Percentiles rank a stretch among this genome's conserved stretches.
phyloP scores from a whole-genome alignment of 345 rosid genomes.

The Salix koriyanagi region DNA sequence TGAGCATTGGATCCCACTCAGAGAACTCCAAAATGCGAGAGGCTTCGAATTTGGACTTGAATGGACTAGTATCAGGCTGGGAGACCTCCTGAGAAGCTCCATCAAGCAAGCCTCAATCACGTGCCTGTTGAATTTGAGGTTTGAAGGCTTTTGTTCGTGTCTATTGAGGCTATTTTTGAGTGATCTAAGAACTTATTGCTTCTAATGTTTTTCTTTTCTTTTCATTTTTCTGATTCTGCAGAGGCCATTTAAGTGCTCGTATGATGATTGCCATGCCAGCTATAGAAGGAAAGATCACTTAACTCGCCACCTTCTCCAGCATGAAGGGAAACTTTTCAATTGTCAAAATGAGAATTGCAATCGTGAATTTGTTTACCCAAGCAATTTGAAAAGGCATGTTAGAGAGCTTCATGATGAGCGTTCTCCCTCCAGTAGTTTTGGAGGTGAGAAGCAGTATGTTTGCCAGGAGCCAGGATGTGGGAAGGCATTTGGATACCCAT shows the following conservation, averaged over 20 bases:
- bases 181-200: neutral
- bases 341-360: conserved; percentile 60
- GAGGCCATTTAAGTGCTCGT: conserved; percentile 67
- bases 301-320: conserved; percentile 65
- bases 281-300: conserved; percentile 91
- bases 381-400: conserved; percentile 64
- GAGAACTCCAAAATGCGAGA: conserved; percentile 98
- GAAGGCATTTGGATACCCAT: conserved; percentile 60
- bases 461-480: conserved; percentile 81
- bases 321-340: conserved; percentile 67
- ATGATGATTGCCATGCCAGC: conserved; percentile 63
- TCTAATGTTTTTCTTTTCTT: neutral
- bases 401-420: conserved; percentile 42
- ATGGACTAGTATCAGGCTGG: conserved; percentile 98
- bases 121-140: conserved; percentile 43
- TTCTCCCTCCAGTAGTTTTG: conserved; percentile 8
- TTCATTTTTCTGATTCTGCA: conserved; percentile 20
- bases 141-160: conserved; percentile 10
- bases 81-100: conserved; percentile 99
- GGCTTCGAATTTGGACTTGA: conserved; percentile 57
- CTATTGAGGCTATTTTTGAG: neutral
- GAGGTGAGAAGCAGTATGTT: conserved; percentile 33
- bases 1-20: conserved; percentile 99
- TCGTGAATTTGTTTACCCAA: conserved; percentile 39
- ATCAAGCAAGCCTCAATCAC: conserved; percentile 87